Percentiles rank a stretch among this genome's conserved stretches.
Evolutionary conservation across 139 green algal genomes (phyloP).

Genomic region (Deuterostichococcus epilithicus): DNA sequence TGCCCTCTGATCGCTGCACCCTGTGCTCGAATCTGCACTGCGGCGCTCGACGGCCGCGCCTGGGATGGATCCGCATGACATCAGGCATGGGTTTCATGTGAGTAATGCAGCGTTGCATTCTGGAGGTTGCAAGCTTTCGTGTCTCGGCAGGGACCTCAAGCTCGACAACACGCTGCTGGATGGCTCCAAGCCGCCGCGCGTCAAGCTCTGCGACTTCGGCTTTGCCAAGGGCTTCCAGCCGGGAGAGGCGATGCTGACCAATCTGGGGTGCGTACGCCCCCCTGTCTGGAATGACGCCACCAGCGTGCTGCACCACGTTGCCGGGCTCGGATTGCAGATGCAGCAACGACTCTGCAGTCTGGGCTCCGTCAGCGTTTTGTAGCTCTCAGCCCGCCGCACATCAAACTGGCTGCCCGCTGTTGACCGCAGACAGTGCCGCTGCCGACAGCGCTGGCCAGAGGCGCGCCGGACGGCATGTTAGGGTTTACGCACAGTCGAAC

Average conservation of each 20-base stretch:
- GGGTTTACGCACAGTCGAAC: no score
- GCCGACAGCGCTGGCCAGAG: no score
- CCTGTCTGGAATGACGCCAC: not conserved
- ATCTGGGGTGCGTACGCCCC: constrained; percentile 46
- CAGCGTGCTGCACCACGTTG: not conserved
- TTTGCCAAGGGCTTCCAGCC: constrained; percentile 54
- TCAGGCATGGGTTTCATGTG: no score
- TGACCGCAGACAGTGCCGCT: no score
- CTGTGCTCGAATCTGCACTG: no score
- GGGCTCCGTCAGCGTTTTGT: constrained; percentile 4
- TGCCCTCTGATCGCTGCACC: no score
- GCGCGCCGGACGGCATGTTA: no score
- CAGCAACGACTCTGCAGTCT: constrained; percentile 8
- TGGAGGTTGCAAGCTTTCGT: constrained; percentile 9
- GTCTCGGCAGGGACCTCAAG: constrained; percentile 52
- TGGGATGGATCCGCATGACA: no score
- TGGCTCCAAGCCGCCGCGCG: constrained; percentile 56
- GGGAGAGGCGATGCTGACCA: constrained; percentile 68
- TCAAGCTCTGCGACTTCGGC: constrained; percentile 80
- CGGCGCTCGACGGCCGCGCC: no score
- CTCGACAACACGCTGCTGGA: constrained; percentile 84
- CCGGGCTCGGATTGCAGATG: not conserved
- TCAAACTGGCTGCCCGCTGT: no score
- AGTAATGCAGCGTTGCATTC: not conserved
- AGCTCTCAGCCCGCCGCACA: no score